phyloP scores from a whole-genome alignment of 768 basidiomycete genomes.

The Tulasnella sp. region DNA sequence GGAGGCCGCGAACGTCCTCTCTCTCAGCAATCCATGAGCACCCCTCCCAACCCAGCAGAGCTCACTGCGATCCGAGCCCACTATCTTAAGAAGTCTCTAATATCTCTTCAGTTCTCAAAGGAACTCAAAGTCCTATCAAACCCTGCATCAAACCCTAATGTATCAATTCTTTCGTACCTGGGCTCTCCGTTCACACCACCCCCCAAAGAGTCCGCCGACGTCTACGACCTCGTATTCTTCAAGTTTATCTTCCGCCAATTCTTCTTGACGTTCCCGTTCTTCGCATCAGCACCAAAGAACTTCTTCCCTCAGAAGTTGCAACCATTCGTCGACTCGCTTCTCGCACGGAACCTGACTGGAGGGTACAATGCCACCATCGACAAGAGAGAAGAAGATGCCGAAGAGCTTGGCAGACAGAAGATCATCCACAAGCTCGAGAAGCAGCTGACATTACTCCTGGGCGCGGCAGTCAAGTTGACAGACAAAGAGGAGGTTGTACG shows the following conservation, averaged over 20 bases:
- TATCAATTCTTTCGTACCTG: slow-evolving; percentile 80
- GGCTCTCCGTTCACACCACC: slow-evolving; percentile 84
- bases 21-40: slow-evolving; percentile 20
- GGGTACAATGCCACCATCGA: slow-evolving; percentile 33
- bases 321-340: slow-evolving; percentile 83
- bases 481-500: slow-evolving; percentile 90
- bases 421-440: slow-evolving; percentile 80
- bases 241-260: slow-evolving; percentile 91
- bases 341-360: slow-evolving; percentile 73
- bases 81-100: slow-evolving; percentile 95
- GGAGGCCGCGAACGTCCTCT: background rate
- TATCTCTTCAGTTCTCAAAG: slow-evolving; percentile 79
- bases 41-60: slow-evolving; percentile 18
- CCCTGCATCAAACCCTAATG: slow-evolving; percentile 49
- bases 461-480: slow-evolving; percentile 76
- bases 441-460: slow-evolving; percentile 79
- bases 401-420: slow-evolving; percentile 65
- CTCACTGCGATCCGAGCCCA: slow-evolving; percentile 92
- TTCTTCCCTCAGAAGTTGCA: slow-evolving; percentile 96
- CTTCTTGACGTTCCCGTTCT: slow-evolving; percentile 93
- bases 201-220: slow-evolving; percentile 53
- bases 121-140: slow-evolving; percentile 72
- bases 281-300: slow-evolving; percentile 81
- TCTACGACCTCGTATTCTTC: slow-evolving; percentile 81
- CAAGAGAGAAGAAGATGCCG: slow-evolving; percentile 52